Evolutionary conservation across 768 basidiomycete genomes (phyloP).

Genomic region (Pleurotus citrinopileatus): DNA sequence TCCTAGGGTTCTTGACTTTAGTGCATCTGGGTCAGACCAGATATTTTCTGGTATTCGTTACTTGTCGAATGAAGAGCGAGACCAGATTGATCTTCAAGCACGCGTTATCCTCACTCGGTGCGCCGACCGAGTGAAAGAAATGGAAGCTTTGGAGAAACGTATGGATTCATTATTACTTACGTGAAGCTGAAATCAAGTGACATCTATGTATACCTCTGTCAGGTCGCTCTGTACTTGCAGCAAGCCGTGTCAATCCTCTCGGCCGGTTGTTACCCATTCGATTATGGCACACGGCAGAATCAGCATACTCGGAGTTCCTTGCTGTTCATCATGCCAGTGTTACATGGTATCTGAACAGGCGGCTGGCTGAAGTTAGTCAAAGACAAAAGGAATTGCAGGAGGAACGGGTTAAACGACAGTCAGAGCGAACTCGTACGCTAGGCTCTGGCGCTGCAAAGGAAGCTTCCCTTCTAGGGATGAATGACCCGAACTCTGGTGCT

Average conservation of each 20-base stretch:
- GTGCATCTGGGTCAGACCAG: slow-evolving; percentile 36
- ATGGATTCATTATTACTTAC: slow-evolving; percentile 15
- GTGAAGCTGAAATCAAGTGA: slow-evolving; percentile 14
- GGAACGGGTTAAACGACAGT: slow-evolving; percentile 84
- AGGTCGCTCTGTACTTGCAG: slow-evolving; percentile 69
- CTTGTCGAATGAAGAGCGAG: slow-evolving; percentile 87
- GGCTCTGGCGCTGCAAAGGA: slow-evolving; percentile 78
- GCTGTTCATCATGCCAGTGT: slow-evolving; percentile 94
- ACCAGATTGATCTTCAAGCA: slow-evolving; percentile 93
- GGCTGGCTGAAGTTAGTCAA: slow-evolving; percentile 77
- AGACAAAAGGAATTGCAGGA: slow-evolving; percentile 89
- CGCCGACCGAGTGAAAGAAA: slow-evolving; percentile 80
- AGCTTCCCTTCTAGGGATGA: slow-evolving; percentile 19
- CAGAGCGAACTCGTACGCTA: slow-evolving; percentile 79
- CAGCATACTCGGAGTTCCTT: slow-evolving; percentile 62
- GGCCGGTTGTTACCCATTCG: slow-evolving; percentile 70
- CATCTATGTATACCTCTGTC: slow-evolving; percentile 11
- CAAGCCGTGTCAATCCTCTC: slow-evolving; percentile 63
- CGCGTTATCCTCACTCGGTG: slow-evolving; percentile 83
- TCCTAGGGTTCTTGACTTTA: slow-evolving; percentile 55
- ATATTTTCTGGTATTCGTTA: slow-evolving; percentile 65
- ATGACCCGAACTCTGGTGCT: slow-evolving; percentile 33
- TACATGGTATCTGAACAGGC: slow-evolving; percentile 85
- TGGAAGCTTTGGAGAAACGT: slow-evolving; percentile 92
- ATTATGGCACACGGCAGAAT: slow-evolving; percentile 54